These are phyloP conservation scores for Xylaria grammica DNA, from an alignment of 495 filamentous ascomycete genomes.

Conservation along the genomic window DNA sequence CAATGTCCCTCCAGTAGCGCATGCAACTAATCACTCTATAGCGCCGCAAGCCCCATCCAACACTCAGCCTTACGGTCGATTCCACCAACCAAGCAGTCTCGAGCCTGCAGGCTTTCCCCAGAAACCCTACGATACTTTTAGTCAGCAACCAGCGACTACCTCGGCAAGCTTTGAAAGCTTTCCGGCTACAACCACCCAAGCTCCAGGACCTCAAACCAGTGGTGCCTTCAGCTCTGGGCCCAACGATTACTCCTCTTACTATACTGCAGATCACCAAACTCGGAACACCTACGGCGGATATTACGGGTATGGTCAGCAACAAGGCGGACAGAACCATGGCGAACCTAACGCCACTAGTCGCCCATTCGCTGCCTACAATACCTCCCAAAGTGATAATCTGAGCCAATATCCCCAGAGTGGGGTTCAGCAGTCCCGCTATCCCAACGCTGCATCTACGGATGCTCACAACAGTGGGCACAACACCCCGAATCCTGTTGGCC, in stretches of 20 bases:
- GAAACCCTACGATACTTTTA: constrained; percentile 86
- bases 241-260: constrained; percentile 84
- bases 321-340: constrained; percentile 66
- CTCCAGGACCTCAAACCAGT: constrained; percentile 58
- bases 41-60: constrained; percentile 43
- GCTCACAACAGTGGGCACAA: constrained; percentile 84
- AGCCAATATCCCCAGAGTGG: constrained; percentile 76
- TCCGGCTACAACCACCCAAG: constrained; percentile 66
- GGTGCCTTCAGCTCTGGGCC: constrained; percentile 73
- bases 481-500: constrained; percentile 82
- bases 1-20: constrained; percentile 34
- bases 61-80: constrained; percentile 73
- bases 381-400: constrained; percentile 71
- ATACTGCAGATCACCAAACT: constrained; percentile 78
- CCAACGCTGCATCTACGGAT: constrained; percentile 72
- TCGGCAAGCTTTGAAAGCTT: constrained; percentile 55
- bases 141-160: constrained; percentile 65
- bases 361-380: constrained; percentile 75
- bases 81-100: constrained; percentile 60
- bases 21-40: constrained; percentile 30
- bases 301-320: constrained; percentile 78
- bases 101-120: constrained; percentile 67
- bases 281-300: constrained; percentile 79
- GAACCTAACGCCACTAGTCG: constrained; percentile 74
- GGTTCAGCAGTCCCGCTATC: constrained; percentile 64